A percentile compares a stretch with the other conserved stretches of the same genome.
phyloP scores from a whole-genome alignment of 139 green algal genomes.

The Dunaliella primolecta region DNA sequence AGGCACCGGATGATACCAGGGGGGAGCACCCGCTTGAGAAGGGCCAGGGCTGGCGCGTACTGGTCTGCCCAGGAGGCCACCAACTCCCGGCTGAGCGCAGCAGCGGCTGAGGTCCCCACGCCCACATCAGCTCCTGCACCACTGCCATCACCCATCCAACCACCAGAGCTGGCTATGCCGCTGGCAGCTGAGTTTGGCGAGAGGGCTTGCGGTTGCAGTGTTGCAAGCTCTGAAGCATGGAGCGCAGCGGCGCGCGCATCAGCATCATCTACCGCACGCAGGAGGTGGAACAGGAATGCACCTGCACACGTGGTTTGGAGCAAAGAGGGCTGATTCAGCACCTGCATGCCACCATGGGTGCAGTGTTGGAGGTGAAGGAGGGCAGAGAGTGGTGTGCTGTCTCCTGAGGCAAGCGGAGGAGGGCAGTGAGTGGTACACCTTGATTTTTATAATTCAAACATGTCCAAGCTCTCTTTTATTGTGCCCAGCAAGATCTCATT shows the following conservation, averaged over 20 bases:
- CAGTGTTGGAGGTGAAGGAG: too few relatives aligned
- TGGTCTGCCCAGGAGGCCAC: slow-evolving; percentile 81
- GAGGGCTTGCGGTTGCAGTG: too few relatives aligned
- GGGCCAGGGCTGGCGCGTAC: slow-evolving; percentile 61
- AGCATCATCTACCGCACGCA: background rate
- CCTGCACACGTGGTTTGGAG: too few relatives aligned
- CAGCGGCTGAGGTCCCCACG: background rate
- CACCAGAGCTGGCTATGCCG: background rate
- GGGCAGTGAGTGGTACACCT: too few relatives aligned
- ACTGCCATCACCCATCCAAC: background rate
- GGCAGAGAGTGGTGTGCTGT: too few relatives aligned
- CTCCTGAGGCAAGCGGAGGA: too few relatives aligned
- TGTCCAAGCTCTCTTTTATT: too few relatives aligned
- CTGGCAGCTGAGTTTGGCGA: background rate
- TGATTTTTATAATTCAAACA: too few relatives aligned
- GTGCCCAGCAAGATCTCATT: too few relatives aligned
- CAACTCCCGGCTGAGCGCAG: slow-evolving; percentile 55
- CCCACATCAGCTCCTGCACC: background rate
- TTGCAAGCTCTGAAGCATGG: background rate
- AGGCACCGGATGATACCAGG: slow-evolving; percentile 73
- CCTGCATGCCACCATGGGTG: too few relatives aligned
- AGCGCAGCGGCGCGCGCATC: background rate
- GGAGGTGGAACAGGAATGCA: background rate
- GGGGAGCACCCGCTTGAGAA: slow-evolving; percentile 71
- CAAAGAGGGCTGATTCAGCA: too few relatives aligned